These are phyloP conservation scores for Phallus indusiatus DNA, from an alignment of 768 basidiomycete species.

Conservation along the genomic window DNA sequence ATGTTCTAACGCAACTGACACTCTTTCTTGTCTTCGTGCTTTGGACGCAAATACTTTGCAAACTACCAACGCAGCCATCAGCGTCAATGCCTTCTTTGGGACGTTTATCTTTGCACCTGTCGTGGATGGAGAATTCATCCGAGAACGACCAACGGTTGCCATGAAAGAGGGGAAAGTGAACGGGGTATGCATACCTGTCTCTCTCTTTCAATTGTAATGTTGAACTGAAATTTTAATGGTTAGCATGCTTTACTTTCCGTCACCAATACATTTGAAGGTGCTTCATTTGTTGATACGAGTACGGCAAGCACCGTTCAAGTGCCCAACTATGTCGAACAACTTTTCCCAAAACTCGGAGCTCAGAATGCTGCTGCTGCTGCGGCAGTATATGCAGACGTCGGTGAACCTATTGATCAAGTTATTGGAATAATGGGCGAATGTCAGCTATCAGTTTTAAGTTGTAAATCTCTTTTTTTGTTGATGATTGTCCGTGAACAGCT, in stretches of 20 bases:
- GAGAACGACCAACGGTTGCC: too few species aligned
- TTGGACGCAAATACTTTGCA: slow-evolving; percentile 24
- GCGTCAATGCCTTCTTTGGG: slow-evolving; percentile 26
- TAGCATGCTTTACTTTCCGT: slow-evolving; percentile 28
- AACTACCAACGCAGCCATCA: slow-evolving; percentile 25
- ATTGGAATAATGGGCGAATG: slow-evolving; percentile 31
- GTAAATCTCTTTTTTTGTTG: neutral
- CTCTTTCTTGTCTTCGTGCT: slow-evolving; percentile 32
- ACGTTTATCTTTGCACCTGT: slow-evolving; percentile 3
- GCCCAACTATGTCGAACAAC: slow-evolving; percentile 23
- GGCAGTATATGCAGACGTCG: slow-evolving; percentile 21
- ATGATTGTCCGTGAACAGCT: slow-evolving; percentile 18
- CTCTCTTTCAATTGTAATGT: neutral
- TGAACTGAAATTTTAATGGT: neutral
- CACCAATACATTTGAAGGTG: slow-evolving; percentile 32
- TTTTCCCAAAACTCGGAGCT: slow-evolving; percentile 31
- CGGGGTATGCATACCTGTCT: slow-evolving; percentile 28
- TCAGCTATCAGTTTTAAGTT: slow-evolving; percentile 12
- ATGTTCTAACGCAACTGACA: slow-evolving; percentile 25
- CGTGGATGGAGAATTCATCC: too few species aligned
- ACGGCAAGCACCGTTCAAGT: slow-evolving; percentile 20
- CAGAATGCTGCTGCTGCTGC: slow-evolving; percentile 19
- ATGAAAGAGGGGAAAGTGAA: slow-evolving; percentile 26
- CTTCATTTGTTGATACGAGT: slow-evolving; percentile 27
- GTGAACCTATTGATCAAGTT: slow-evolving; percentile 26